Evolutionary conservation across 2,329 filamentous ascomycete genomes (phyloP).

Genomic region (Aspergillus thermomutatus): DNA sequence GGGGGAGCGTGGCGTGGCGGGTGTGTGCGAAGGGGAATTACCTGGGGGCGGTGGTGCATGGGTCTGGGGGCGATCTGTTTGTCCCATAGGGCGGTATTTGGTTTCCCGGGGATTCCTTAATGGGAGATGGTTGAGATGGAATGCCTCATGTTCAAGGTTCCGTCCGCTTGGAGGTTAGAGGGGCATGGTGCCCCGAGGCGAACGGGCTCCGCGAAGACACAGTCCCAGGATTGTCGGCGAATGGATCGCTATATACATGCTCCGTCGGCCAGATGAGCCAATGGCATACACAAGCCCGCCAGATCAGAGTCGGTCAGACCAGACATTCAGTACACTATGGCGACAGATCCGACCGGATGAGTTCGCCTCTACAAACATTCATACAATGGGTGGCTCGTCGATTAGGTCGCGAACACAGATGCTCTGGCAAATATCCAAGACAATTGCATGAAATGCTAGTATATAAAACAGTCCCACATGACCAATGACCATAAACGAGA

Average conservation of each 20-base stretch:
- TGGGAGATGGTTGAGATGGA: not conserved
- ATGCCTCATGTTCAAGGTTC: too few relatives aligned
- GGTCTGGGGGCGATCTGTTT: constrained; percentile 35
- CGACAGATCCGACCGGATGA: not conserved
- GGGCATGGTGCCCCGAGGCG: too few relatives aligned
- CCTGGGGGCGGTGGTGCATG: constrained; percentile 32
- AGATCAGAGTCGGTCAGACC: not conserved
- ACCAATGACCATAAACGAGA: not conserved
- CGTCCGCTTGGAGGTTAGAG: too few relatives aligned
- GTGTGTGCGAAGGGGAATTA: constrained; percentile 38
- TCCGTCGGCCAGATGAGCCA: not conserved
- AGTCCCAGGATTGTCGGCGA: not conserved
- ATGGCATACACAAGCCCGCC: not conserved
- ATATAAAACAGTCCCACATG: not conserved
- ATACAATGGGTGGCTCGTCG: not conserved
- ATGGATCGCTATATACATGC: not conserved
- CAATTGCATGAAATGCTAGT: not conserved
- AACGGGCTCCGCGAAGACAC: not conserved
- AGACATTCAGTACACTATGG: not conserved
- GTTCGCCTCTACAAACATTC: not conserved
- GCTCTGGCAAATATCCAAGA: not conserved
- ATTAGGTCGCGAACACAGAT: not conserved
- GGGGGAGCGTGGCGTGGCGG: constrained; percentile 34
- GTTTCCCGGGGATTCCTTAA: not conserved
- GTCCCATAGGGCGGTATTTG: constrained; percentile 14